phyloP scores from a whole-genome alignment of 169 alveolate species.

The Plasmodium relictum region DNA sequence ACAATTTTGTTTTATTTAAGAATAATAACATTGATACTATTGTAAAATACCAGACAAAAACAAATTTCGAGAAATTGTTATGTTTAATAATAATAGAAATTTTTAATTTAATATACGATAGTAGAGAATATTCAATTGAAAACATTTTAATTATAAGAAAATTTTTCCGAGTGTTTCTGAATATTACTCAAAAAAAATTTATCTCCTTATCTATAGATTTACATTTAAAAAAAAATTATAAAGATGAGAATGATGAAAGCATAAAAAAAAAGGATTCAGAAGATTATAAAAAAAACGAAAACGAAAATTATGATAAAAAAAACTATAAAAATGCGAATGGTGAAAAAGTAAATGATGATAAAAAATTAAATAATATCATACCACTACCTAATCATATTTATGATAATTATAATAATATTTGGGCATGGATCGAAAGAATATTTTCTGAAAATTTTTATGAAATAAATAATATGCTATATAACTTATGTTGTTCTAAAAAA shows the following conservation, averaged over 20 bases:
- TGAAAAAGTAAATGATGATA: not conserved
- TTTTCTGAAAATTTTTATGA: slow-evolving; percentile 51
- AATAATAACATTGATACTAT: slow-evolving; percentile 46
- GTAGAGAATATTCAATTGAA: slow-evolving; percentile 52
- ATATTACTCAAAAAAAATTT: slow-evolving; percentile 59
- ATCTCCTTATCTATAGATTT: slow-evolving; percentile 13
- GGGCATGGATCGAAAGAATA: slow-evolving; percentile 72
- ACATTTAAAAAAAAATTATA: not conserved
- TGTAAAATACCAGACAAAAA: slow-evolving; percentile 60
- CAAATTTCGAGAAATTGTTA: slow-evolving; percentile 47
- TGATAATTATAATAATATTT: slow-evolving; percentile 65
- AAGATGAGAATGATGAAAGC: not conserved
- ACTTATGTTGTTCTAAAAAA: slow-evolving; percentile 6
- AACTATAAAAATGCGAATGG: not conserved
- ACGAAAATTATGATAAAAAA: not conserved
- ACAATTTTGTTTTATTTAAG: slow-evolving; percentile 22
- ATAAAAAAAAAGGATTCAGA: not conserved
- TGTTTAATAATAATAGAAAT: slow-evolving; percentile 63
- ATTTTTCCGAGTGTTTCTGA: slow-evolving; percentile 61
- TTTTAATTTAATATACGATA: slow-evolving; percentile 54
- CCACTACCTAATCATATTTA: slow-evolving; percentile 29
- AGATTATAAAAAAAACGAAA: not conserved
- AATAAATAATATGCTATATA: slow-evolving; percentile 40
- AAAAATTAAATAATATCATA: not conserved
- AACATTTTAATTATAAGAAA: slow-evolving; percentile 59